Conservation (phyloP, 164 flowering plant genomes). For the Annona squamosa region DNA sequence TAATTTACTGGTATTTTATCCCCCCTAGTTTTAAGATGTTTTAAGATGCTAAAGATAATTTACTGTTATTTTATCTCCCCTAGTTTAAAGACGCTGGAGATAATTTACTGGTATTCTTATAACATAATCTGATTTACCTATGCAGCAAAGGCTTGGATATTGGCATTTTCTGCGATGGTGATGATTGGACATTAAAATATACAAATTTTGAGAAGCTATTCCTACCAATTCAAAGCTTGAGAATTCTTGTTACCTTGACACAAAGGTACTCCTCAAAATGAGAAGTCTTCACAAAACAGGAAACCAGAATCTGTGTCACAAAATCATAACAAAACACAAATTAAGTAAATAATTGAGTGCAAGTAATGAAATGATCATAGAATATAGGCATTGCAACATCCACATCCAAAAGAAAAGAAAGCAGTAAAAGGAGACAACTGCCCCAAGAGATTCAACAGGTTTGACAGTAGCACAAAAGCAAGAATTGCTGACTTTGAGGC, state of each 20-base stretch:
- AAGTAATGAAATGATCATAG: background rate
- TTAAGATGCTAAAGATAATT: too few species aligned
- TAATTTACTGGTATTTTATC: too few species aligned
- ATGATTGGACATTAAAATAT: background rate
- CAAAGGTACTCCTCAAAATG: slow-evolving; percentile 85
- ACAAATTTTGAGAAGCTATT: background rate
- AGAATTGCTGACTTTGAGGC: background rate
- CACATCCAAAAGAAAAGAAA: background rate
- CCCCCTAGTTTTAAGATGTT: too few species aligned
- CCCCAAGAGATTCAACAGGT: background rate
- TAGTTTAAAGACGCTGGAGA: too few species aligned
- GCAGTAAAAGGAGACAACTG: background rate
- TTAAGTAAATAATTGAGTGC: background rate
- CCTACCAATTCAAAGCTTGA: background rate
- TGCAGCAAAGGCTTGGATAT: background rate
- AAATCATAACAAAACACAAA: background rate
- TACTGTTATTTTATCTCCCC: too few species aligned
- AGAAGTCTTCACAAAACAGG: slow-evolving; percentile 95
- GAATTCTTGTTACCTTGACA: slow-evolving; percentile 60
- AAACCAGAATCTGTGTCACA: slow-evolving; percentile 64
- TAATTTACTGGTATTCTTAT: too few species aligned
- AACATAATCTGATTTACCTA: background rate
- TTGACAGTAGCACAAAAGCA: background rate
- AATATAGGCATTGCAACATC: background rate
- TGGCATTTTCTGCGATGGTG: background rate